phyloP scores from a whole-genome alignment of 179 eudicot species.

The Heliamphora ciliata region DNA sequence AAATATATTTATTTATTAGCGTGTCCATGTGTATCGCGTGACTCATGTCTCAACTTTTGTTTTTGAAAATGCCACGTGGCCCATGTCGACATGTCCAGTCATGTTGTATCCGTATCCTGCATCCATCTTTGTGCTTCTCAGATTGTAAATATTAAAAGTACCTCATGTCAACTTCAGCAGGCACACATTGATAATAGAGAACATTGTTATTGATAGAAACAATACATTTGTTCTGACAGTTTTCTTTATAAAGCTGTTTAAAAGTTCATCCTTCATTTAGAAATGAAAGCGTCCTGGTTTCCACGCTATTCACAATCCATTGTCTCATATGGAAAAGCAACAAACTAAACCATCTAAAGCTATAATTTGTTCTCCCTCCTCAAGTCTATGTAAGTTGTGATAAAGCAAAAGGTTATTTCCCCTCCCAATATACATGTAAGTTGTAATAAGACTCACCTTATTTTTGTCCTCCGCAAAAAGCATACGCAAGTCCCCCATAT shows the following conservation, averaged over 20 bases:
- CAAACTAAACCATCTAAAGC: background rate
- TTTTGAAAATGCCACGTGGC: no score
- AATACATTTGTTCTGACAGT: background rate
- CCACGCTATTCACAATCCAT: background rate
- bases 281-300: background rate
- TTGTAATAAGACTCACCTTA: conserved; percentile 45
- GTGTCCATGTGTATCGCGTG: no score
- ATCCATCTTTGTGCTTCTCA: no score
- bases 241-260: background rate
- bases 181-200: background rate
- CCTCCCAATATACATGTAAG: background rate
- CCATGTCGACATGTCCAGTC: no score
- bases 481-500: conserved; percentile 92
- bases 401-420: conserved; percentile 38
- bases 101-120: no score
- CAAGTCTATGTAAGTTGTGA: background rate
- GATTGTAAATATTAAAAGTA: background rate
- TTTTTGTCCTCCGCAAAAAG: conserved; percentile 89
- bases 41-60: no score
- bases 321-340: background rate
- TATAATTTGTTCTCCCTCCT: background rate
- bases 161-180: background rate
- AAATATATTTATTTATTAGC: no score
- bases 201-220: background rate
- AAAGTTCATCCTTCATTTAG: background rate